Evolutionary conservation across 2,329 filamentous ascomycete species (phyloP).

Genomic region (Byssothecium circinans): DNA sequence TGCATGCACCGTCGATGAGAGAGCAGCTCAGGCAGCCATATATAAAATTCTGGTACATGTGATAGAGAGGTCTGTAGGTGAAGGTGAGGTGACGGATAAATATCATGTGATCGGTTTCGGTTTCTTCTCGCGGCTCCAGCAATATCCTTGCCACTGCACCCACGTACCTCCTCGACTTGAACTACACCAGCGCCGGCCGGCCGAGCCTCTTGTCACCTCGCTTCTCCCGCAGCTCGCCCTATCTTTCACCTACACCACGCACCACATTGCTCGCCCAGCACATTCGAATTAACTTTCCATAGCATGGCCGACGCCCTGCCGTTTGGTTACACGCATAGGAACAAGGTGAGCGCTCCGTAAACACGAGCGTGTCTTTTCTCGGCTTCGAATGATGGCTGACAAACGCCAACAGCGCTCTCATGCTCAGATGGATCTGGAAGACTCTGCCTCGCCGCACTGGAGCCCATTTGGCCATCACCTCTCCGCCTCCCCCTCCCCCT

Average conservation of each 20-base stretch:
- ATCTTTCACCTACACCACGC: not conserved
- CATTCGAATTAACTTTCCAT: conserved; percentile 5
- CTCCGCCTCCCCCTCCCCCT: conserved; percentile 16
- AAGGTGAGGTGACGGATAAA: not conserved
- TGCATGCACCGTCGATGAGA: too few relatives aligned
- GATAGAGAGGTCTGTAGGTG: not conserved
- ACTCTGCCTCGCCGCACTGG: conserved; percentile 33
- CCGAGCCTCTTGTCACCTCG: not conserved
- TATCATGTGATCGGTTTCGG: not conserved
- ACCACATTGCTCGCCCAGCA: not conserved
- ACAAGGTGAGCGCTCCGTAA: conserved; percentile 32
- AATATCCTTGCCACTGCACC: conserved; percentile 21
- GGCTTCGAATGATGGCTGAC: conserved; percentile 10
- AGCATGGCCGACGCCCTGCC: conserved; percentile 34
- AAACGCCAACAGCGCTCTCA: conserved; percentile 34
- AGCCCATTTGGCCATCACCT: conserved; percentile 10
- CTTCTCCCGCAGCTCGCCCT: not conserved
- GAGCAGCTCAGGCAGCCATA: too few relatives aligned
- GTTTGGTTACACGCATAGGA: conserved; percentile 37
- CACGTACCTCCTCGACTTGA: conserved; percentile 1
- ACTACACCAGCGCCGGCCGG: not conserved
- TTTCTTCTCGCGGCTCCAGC: conserved; percentile 4
- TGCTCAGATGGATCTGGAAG: conserved; percentile 36
- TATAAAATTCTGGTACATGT: too few relatives aligned
- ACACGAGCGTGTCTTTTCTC: too few relatives aligned